phyloP scores from a whole-genome alignment of 2,329 filamentous ascomycete genomes.

The Trichoderma brevicompactum region DNA sequence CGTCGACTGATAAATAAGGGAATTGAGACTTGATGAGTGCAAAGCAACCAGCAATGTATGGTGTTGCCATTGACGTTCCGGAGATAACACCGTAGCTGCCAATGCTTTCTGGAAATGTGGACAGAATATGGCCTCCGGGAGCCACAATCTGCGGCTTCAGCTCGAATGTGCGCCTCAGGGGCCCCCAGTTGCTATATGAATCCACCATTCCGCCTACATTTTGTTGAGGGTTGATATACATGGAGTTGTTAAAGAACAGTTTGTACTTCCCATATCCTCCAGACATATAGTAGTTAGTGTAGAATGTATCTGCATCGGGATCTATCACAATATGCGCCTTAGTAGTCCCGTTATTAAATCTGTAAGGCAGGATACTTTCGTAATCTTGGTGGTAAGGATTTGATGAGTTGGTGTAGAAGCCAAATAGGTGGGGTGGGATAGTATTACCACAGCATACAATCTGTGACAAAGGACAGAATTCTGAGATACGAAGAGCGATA shows the following conservation, averaged over 20 bases:
- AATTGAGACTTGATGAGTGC: conserved; percentile 5
- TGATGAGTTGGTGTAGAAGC: neutral
- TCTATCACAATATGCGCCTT: neutral
- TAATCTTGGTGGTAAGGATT: neutral
- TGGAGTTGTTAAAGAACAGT: conserved; percentile 5
- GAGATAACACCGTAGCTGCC: conserved; percentile 12
- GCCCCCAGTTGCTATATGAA: conserved; percentile 6
- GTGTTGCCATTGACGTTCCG: conserved; percentile 16
- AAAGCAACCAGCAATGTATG: conserved; percentile 8
- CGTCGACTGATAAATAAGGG: conserved; percentile 1
- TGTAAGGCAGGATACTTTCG: neutral
- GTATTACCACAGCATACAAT: neutral
- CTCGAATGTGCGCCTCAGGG: conserved; percentile 5
- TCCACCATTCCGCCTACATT: neutral
- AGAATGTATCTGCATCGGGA: conserved; percentile 4
- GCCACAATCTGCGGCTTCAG: conserved; percentile 7
- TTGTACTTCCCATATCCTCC: conserved; percentile 10
- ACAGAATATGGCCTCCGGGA: conserved; percentile 14
- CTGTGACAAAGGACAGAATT: neutral
- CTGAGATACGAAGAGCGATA: neutral
- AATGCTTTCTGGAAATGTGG: conserved; percentile 9
- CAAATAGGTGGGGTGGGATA: conserved; percentile 3
- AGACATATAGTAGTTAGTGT: neutral
- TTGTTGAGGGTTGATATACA: neutral
- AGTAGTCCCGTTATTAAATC: conserved; percentile 6